Base-by-base conservation (phyloP, 176 grass and related monocot genomes). In the Bothriochloa decipiens region DNA sequence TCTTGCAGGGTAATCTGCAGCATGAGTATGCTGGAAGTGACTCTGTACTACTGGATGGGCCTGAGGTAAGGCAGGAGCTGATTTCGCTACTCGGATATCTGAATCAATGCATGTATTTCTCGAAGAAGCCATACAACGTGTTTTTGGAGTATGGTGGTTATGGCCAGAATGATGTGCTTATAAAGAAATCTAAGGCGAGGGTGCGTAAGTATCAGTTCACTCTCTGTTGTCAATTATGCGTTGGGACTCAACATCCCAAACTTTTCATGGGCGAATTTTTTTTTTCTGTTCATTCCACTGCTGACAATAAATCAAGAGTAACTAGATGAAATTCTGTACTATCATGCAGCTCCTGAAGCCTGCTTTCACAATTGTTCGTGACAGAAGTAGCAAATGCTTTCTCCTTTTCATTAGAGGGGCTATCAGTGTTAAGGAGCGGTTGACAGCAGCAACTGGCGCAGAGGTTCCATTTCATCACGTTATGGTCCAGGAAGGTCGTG, bases 361-460 rank as follows among this genome's bases (percentile, higher is more conserved):
- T 78, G 43, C 88, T 36, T 99, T 94, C 73, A 94, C 93, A 25
- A 74, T 96, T 74, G 90, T 99, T 10, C 64, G 68, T 26, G 91
- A 96, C 75, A 78, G 64, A 89, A 89, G 74, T 80, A 88, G 84
- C 41, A 88, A 94, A 88, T 88, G 89, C 64, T 86, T 99, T 86
- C 76, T 99, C 85, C 91, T 99, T 86, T 83, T 99, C 65, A 99
- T 99, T 65, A 91, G 93, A 33, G 97, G 97, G 70, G 94, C 97
- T 29, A 90, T 96, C 47, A 96, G 93, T 68, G 60, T 99, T 62
- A 92, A 91, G 84, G 97, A 99, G 47, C 80, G 92, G 32, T 49
- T 99, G 81, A 99, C 97, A 33, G 93, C 93, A 53, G 90, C 97
- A 83, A 96, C 90, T 41, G 88, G 93, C 37, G 78, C 84, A 65